A percentile compares a stretch with the other conserved stretches of the same genome.
phyloP scores from a whole-genome alignment of 352 stramenopile genomes.

The Phytophthora uliginosa region DNA sequence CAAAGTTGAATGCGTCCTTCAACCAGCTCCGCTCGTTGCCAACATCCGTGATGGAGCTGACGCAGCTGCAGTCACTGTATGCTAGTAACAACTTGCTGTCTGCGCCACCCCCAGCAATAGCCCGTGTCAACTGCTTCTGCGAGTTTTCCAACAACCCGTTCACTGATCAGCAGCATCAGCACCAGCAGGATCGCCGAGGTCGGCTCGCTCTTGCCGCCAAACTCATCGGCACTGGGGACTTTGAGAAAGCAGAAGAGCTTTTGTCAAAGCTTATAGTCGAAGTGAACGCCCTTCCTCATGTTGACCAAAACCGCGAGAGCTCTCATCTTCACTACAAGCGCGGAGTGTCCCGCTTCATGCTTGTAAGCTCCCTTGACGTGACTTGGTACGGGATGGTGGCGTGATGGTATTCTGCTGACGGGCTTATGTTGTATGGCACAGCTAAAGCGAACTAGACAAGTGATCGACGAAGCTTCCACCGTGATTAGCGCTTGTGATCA shows the following conservation, averaged over 20 bases:
- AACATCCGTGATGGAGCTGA: constrained; percentile 57
- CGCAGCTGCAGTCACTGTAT: constrained; percentile 47
- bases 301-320: constrained; percentile 25
- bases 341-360: constrained; percentile 59
- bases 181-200: constrained; percentile 17
- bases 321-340: constrained; percentile 51
- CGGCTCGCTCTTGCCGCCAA: constrained; percentile 37
- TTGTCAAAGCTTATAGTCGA: constrained; percentile 41
- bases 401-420: not conserved
- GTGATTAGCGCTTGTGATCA: constrained; percentile 31
- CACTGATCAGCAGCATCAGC: constrained; percentile 25
- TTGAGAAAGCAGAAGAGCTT: constrained; percentile 34
- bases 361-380: constrained; percentile 23
- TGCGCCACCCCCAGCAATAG: constrained; percentile 37
- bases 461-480: constrained; percentile 31
- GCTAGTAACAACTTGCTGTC: constrained; percentile 61
- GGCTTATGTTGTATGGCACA: not conserved
- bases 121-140: constrained; percentile 43
- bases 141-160: constrained; percentile 83
- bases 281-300: constrained; percentile 26
- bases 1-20: constrained; percentile 54
- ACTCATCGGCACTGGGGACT: constrained; percentile 42
- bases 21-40: constrained; percentile 60
- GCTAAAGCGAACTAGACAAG: constrained; percentile 25
- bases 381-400: not conserved